A percentile compares a stretch with the other conserved stretches of the same genome.
phyloP scores from a whole-genome alignment of 768 basidiomycete genomes.

The Russula earlei region DNA sequence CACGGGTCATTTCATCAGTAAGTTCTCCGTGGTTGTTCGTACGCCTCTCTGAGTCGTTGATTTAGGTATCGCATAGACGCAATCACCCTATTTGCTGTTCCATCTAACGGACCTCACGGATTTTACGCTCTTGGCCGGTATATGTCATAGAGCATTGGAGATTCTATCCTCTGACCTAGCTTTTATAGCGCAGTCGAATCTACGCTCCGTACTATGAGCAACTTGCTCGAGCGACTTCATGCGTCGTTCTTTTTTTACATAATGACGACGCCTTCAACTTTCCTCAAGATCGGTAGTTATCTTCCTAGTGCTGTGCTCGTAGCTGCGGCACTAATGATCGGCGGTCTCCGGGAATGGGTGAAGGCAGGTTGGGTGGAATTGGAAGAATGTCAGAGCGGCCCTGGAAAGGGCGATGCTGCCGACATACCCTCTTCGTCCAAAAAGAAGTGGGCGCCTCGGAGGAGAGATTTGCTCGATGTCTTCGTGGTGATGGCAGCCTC shows the following conservation, averaged over 20 bases:
- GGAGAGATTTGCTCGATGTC: conserved; percentile 45
- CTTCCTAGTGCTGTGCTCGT: conserved; percentile 82
- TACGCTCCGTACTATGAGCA: conserved; percentile 82
- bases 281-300: conserved; percentile 86
- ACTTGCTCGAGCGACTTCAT: conserved; percentile 90
- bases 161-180: neutral
- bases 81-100: conserved; percentile 80
- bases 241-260: conserved; percentile 98
- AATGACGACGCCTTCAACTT: conserved; percentile 50
- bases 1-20: conserved; percentile 88
- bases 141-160: conserved; percentile 21
- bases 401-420: neutral
- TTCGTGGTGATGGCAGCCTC: conserved; percentile 46
- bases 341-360: conserved; percentile 68
- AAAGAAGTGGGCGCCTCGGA: conserved; percentile 36
- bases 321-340: conserved; percentile 77
- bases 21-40: conserved; percentile 19
- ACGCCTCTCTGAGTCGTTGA: neutral
- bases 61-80: conserved; percentile 88
- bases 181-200: conserved; percentile 68
- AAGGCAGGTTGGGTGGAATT: conserved; percentile 45
- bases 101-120: conserved; percentile 87
- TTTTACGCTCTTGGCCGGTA: conserved; percentile 89
- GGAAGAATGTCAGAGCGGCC: neutral
- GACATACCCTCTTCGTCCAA: neutral